A percentile compares a stretch with the other conserved stretches of the same genome.
phyloP scores from a whole-genome alignment of 169 alveolate genomes.

The Nephromyces sp. region DNA sequence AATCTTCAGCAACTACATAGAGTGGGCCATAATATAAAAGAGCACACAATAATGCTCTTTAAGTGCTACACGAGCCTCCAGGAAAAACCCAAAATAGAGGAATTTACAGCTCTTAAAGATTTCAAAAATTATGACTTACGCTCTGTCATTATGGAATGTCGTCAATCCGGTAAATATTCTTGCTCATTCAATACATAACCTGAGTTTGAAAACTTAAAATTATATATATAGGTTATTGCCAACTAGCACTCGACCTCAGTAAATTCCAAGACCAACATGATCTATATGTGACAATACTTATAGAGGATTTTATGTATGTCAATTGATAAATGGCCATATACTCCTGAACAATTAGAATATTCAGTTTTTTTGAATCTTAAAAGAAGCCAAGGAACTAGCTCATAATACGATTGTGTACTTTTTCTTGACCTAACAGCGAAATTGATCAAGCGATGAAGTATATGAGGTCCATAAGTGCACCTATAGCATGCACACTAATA shows the following conservation, averaged over 20 bases:
- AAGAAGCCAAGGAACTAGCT: no score
- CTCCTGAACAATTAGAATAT: no score
- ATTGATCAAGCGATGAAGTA: conserved; percentile 1
- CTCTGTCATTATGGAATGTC: neutral
- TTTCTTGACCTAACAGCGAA: neutral
- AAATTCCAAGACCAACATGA: neutral
- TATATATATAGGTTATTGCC: conserved; percentile 9
- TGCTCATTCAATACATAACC: no score
- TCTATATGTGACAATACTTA: conserved; percentile 3
- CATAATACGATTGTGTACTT: neutral
- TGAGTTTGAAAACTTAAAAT: no score
- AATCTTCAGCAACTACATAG: conserved; percentile 8
- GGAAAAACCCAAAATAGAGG: neutral
- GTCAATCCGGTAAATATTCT: conserved; percentile 1
- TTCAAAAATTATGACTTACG: neutral
- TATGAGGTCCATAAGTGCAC: neutral
- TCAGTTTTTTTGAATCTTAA: no score
- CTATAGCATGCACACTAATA: neutral
- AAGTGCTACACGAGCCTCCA: conserved; percentile 2
- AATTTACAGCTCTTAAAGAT: neutral
- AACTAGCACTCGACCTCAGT: neutral
- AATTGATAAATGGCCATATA: no score
- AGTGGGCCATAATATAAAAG: neutral
- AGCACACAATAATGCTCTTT: conserved; percentile 8
- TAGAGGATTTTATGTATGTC: conserved; percentile 1